Base-by-base conservation (phyloP, 2,329 filamentous ascomycete genomes). In the Raffaelea deltoideospora region DNA sequence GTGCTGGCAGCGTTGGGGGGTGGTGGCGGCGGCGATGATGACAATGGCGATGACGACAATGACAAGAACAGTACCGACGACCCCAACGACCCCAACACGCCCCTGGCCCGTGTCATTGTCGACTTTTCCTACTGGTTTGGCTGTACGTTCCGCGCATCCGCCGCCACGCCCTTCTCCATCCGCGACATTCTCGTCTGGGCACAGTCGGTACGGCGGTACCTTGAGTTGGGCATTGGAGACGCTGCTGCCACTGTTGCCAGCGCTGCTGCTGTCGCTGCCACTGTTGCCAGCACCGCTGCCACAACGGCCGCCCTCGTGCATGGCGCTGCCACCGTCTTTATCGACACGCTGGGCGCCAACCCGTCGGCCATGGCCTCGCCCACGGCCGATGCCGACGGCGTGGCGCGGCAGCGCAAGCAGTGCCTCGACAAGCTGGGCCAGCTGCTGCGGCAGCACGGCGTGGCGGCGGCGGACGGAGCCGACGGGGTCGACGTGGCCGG, bases 101-200 rank as follows among this genome's bases (percentile, higher is more conserved):
- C 63, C 1, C 66, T 81, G 44, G 75, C 85, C 0, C 61, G 63
- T 26, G 61, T 72, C 5, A 83, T 99, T 53, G 77, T 98, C 19
- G 67, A 73, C 9, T 99, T 98, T 55, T 82, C 90, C 1, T 75
- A 80, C 45, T 98, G 90, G 88, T 98, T 96, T 59, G 86, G 86
- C 38, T 61, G 72, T 44, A 78, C 71, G 14, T 95, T 92, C 53
- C 78, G 80, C 14, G 79, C 82, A 1, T 74, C 78, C 15, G 69
- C 79, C 4, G 74, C 77, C 1, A 80, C 81, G 2, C 74, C 76
- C 0, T 82, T 96, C 42, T 96, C 90, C 0, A 81, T 98, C 41
- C 76, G 92, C 61, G 88, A 96, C 54, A 77, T 94, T 7, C 69
- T 98, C 18, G 79, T 83, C 7, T 98, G 90, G 90, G 81, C 90